Evolutionary conservation across 768 basidiomycete species (phyloP), one percentile per base, ranked within the genome.

Genomic region (Mycena rebaudengoi): DNA sequence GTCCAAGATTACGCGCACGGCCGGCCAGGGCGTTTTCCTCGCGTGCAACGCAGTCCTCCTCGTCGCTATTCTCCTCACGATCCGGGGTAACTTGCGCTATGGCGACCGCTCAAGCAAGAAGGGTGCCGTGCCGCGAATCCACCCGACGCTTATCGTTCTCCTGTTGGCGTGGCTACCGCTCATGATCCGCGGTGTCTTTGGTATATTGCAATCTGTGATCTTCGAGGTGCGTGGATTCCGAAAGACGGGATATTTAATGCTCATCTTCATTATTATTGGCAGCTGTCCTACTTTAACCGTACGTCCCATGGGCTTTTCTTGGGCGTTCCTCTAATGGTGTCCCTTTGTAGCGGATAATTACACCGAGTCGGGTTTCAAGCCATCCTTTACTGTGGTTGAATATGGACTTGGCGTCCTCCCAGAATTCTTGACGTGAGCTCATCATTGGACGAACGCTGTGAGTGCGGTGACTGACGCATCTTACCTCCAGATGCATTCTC

Each of bases 1-100:
- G n/a, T 70, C 77, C 18, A 75, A 74, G 67, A 67, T 71, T 46
- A 66, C 74, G 56, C 74, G 78, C 25, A 74, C 72, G 5, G 54
- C 70, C 14, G 78, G 77, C 1, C 76, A 78, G 51, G 50, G 70
- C 26, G 70, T 79, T 21, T 78, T 78, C 67, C 72, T 79, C n/a
- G 57, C 66, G 7, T 66, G 74, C 30, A 78, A 76, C 40, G 35
- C 69, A 21, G 14, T 71, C 16, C 62, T 78, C 0, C 58, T 75
- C 3, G 52, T 68, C 33, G 69, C 66, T 45, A 73, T 79, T 33
- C 16, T 71, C 14, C 59, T 70, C 13, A 73, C 78, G n/a, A 74
- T 77, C 18, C 52, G 53, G 5, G 67, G 71, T 37, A 69, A 66
- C 48, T 70, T 60, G 26, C 60, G 55, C 23, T 66, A 73, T 20